Conservation (phyloP, 1,139 yeast species). For the Yueomyces sp. region DNA sequence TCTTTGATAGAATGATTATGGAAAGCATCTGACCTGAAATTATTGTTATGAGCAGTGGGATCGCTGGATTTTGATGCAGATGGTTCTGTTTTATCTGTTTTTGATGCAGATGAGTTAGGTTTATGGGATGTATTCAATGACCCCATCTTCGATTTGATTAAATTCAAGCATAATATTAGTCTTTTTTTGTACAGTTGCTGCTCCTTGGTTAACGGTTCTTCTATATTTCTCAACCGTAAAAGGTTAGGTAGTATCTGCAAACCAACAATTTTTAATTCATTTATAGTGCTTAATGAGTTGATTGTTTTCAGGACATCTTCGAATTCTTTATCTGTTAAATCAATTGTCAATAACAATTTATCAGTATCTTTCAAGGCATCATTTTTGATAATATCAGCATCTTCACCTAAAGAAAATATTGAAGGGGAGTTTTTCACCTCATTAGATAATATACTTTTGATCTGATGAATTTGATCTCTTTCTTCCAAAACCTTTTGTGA, state of each 20-base stretch:
- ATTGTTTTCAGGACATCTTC: constrained; percentile 15
- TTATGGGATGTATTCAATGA: constrained; percentile 5
- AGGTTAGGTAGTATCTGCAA: constrained; percentile 10
- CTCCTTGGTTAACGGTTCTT: constrained; percentile 8
- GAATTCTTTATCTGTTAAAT: constrained; percentile 13
- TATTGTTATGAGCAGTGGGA: neutral
- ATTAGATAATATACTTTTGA: constrained; percentile 46
- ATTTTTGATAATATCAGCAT: neutral
- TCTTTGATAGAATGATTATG: neutral
- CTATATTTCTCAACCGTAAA: constrained; percentile 4
- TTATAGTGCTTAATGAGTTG: constrained; percentile 8
- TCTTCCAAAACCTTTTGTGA: constrained; percentile 62
- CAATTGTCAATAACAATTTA: constrained; percentile 15
- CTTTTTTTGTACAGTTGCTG: constrained; percentile 21
- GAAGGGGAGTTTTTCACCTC: constrained; percentile 20
- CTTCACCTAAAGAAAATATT: neutral
- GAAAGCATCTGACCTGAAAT: neutral
- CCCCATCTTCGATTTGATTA: constrained; percentile 24
- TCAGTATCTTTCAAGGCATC: constrained; percentile 7
- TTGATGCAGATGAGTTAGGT: constrained; percentile 2
- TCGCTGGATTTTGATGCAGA: neutral
- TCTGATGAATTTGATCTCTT: constrained; percentile 59
- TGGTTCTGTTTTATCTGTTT: constrained; percentile 23
- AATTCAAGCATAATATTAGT: constrained; percentile 22
- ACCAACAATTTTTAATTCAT: constrained; percentile 10